Conservation (phyloP, 2,329 filamentous ascomycete genomes). For the Aspergillus vadensis region DNA sequence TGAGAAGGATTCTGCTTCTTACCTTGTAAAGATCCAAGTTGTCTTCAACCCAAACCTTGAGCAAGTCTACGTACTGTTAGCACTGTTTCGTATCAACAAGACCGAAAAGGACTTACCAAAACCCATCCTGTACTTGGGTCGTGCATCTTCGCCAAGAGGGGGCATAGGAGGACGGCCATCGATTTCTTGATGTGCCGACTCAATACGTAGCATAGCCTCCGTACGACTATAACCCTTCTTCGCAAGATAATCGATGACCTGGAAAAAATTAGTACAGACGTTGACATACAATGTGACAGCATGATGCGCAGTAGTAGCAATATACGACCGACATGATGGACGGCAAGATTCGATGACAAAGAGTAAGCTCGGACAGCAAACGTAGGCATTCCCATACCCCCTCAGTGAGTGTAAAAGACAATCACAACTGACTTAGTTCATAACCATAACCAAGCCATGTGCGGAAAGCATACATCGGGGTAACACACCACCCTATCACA, state of each 20-base stretch:
- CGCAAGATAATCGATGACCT: conserved; percentile 91
- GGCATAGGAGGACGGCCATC: conserved; percentile 79
- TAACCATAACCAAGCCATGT: background rate
- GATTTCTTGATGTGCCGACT: conserved; percentile 79
- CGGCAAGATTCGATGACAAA: background rate
- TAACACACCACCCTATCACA: background rate
- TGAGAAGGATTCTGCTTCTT: conserved; percentile 28
- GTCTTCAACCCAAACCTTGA: conserved; percentile 84
- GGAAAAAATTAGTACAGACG: conserved; percentile 5
- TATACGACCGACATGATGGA: background rate
- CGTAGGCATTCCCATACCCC: background rate
- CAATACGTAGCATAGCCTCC: conserved; percentile 87
- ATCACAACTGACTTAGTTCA: background rate
- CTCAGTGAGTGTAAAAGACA: background rate
- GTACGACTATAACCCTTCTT: conserved; percentile 95
- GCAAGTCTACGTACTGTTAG: conserved; percentile 50
- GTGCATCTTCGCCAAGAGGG: conserved; percentile 67
- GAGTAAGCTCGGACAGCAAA: background rate
- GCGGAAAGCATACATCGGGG: background rate
- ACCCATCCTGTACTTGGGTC: conserved; percentile 74
- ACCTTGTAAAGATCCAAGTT: conserved; percentile 94
- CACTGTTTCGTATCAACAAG: background rate
- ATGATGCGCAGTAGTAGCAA: background rate
- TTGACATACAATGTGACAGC: background rate
- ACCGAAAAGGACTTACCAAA: conserved; percentile 53